A percentile compares a stretch with the other conserved stretches of the same genome.
Evolutionary conservation across 352 stramenopile species (phyloP).

Genomic region (Pythium phragmiticola): DNA sequence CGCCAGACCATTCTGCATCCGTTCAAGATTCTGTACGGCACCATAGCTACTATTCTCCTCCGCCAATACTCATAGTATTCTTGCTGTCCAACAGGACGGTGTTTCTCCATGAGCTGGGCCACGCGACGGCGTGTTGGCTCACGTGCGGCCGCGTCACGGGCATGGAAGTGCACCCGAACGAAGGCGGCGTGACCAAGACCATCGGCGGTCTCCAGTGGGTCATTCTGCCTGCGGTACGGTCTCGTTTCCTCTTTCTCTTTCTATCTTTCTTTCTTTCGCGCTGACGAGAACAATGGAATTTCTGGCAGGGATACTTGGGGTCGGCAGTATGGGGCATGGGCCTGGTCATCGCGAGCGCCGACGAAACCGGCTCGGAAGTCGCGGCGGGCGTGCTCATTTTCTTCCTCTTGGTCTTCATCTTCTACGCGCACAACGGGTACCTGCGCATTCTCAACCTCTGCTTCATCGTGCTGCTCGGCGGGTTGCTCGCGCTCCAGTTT

Average conservation of each 20-base stretch:
- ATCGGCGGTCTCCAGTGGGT: conserved; percentile 43
- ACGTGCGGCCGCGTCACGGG: conserved; percentile 84
- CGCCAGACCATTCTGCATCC: conserved; percentile 81
- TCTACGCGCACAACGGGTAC: conserved; percentile 87
- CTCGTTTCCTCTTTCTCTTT: conserved; percentile 18
- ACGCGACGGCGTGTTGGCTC: conserved; percentile 82
- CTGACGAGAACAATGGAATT: background rate
- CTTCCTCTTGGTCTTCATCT: conserved; percentile 84
- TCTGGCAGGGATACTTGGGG: conserved; percentile 74
- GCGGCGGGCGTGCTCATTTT: conserved; percentile 84
- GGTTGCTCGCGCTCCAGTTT: conserved; percentile 72
- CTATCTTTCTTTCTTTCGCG: background rate
- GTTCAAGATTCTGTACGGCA: conserved; percentile 85
- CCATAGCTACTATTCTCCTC: background rate
- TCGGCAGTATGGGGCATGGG: conserved; percentile 86
- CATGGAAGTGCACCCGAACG: conserved; percentile 88
- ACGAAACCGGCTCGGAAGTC: conserved; percentile 61
- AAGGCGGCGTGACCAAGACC: conserved; percentile 82
- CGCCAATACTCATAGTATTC: background rate
- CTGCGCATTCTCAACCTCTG: conserved; percentile 77
- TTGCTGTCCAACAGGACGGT: conserved; percentile 49
- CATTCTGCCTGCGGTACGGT: conserved; percentile 40
- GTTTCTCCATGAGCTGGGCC: conserved; percentile 84
- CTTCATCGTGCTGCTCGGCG: conserved; percentile 84
- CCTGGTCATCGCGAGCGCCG: conserved; percentile 69